phyloP scores from a whole-genome alignment of 768 basidiomycete genomes.

The Boletus tomentosulus region DNA sequence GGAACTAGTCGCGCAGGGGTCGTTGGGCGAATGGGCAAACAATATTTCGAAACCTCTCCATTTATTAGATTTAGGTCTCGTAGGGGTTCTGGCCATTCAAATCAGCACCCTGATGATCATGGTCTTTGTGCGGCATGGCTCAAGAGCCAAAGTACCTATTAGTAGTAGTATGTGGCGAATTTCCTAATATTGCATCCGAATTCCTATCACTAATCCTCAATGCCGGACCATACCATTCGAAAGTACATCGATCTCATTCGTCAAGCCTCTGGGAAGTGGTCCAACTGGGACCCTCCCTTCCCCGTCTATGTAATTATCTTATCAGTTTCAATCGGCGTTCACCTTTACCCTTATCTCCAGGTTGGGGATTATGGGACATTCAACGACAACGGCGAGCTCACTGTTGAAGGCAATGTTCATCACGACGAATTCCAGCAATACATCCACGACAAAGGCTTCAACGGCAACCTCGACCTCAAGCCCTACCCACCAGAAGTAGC shows the following conservation, averaged over 20 bases:
- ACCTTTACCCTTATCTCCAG: conserved; percentile 4
- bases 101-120: too few species aligned
- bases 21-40: too few species aligned
- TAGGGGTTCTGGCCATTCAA: too few species aligned
- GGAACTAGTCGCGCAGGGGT: too few species aligned
- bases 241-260: conserved; percentile 30
- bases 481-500: conserved; percentile 3
- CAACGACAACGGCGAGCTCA: conserved; percentile 8
- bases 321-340: neutral
- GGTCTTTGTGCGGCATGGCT: too few species aligned
- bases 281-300: conserved; percentile 31
- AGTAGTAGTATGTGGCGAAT: too few species aligned
- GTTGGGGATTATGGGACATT: conserved; percentile 31
- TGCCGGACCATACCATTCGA: conserved; percentile 12
- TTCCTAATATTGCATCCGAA: too few species aligned
- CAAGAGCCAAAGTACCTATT: too few species aligned
- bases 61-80: too few species aligned
- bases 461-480: conserved; percentile 2
- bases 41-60: too few species aligned
- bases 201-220: neutral
- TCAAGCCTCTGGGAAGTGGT: conserved; percentile 25
- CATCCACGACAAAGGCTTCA: neutral
- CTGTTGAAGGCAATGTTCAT: conserved; percentile 26
- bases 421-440: conserved; percentile 5
- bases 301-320: conserved; percentile 15